phyloP scores from a whole-genome alignment of 352 stramenopile species.

The Elongisporangium prolatum region DNA sequence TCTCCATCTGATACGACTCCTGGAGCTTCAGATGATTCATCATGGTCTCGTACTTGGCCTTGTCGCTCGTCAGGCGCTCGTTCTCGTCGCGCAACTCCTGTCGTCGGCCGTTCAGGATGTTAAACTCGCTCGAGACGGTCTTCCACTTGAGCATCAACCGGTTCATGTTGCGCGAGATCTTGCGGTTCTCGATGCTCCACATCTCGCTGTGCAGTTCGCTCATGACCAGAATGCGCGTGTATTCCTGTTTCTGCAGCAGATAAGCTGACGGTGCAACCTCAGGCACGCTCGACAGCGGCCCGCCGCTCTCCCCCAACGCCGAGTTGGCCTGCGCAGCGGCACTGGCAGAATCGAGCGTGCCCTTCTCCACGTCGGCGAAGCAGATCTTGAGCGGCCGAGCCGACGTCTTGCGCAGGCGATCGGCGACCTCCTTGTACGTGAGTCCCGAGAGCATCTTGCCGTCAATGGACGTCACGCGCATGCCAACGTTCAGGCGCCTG shows the following conservation, averaged over 20 bases:
- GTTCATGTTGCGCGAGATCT: conserved; percentile 52
- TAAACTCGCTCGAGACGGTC: conserved; percentile 64
- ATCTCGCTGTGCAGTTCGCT: conserved; percentile 80
- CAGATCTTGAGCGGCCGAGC: conserved; percentile 68
- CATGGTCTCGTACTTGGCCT: conserved; percentile 69
- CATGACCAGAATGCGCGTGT: conserved; percentile 74
- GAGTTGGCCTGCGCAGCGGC: conserved; percentile 42
- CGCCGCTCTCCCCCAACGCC: conserved; percentile 23
- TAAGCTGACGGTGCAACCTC: conserved; percentile 52
- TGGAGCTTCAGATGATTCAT: conserved; percentile 82
- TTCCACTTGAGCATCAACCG: conserved; percentile 64
- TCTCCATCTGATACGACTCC: conserved; percentile 62
- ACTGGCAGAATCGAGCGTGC: conserved; percentile 39
- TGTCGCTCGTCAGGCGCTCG: conserved; percentile 62
- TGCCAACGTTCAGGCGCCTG: conserved; percentile 72
- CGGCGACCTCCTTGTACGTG: conserved; percentile 82
- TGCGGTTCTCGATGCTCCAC: conserved; percentile 84
- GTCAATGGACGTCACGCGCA: conserved; percentile 81
- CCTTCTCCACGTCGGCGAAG: conserved; percentile 79
- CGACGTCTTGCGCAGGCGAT: conserved; percentile 58
- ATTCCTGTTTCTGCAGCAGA: conserved; percentile 76
- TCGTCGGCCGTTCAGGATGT: conserved; percentile 51
- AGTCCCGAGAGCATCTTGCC: conserved; percentile 58
- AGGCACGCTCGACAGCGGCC: conserved; percentile 5
- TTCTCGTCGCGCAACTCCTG: conserved; percentile 72